These are phyloP conservation scores for Saksenaea vasiformis DNA, from an alignment of 371 early-diverging fungal genomes.

Conservation along the genomic window DNA sequence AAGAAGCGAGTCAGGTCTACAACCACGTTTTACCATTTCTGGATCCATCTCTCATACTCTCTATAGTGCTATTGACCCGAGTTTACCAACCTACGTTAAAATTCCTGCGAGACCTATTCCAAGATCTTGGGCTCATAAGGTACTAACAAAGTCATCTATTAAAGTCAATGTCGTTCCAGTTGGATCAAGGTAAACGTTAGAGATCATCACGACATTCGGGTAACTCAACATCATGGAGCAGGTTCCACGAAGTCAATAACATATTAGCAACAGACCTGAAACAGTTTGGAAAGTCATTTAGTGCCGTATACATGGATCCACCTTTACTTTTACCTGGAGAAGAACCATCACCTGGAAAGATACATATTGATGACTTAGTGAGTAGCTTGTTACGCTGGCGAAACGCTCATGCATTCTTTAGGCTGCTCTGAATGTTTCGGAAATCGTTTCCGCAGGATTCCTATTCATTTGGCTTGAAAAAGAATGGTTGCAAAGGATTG, in stretches of 20 bases:
- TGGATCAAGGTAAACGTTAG: constrained; percentile 8
- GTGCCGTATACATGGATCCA: constrained; percentile 90
- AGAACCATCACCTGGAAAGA: constrained; percentile 64
- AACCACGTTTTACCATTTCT: not conserved
- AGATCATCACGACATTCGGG: not conserved
- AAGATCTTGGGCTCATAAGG: constrained; percentile 82
- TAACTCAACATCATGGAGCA: constrained; percentile 2
- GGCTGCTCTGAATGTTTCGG: constrained; percentile 56
- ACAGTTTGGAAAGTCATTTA: constrained; percentile 68
- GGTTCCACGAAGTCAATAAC: constrained; percentile 39
- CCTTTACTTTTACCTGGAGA: constrained; percentile 79
- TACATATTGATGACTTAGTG: constrained; percentile 69
- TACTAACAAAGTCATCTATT: constrained; percentile 43
- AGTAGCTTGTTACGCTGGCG: not conserved
- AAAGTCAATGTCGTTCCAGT: not conserved
- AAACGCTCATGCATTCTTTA: constrained; percentile 12
- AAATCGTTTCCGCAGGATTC: constrained; percentile 77
- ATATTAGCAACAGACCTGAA: constrained; percentile 51
- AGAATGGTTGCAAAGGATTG: constrained; percentile 80
- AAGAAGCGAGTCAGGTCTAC: constrained; percentile 73
- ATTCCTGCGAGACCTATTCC: constrained; percentile 86
- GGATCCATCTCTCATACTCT: not conserved
- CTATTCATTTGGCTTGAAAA: constrained; percentile 93
- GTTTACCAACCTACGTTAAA: constrained; percentile 83
- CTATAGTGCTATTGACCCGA: constrained; percentile 71